Conservation (phyloP, 179 eudicot species). For the Spinacia oleracea region DNA sequence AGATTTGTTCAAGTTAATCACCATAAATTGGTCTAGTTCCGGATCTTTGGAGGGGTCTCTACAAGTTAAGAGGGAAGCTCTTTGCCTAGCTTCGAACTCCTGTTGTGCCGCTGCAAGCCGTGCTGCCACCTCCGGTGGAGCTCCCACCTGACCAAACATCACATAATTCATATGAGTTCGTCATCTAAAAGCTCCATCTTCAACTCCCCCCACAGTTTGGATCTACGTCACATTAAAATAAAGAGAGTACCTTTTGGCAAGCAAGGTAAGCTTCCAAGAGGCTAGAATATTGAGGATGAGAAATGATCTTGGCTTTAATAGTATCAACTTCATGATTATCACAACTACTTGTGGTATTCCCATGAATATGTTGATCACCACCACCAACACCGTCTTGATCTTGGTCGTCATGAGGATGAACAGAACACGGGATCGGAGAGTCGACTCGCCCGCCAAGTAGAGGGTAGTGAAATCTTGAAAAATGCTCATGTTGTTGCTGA, state of each 20-base stretch:
- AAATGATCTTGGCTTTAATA: conserved; percentile 48
- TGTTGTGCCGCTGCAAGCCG: conserved; percentile 61
- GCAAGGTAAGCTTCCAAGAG: conserved; percentile 51
- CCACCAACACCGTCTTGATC: conserved; percentile 19
- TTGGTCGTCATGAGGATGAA: conserved; percentile 18
- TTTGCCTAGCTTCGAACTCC: conserved; percentile 70
- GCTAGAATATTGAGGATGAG: conserved; percentile 49
- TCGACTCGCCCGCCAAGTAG: conserved; percentile 14
- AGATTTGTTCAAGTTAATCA: conserved; percentile 4
- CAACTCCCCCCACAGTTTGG: no score
- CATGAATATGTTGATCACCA: background rate
- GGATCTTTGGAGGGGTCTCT: conserved; percentile 65
- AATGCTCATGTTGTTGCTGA: background rate
- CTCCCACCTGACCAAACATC: conserved; percentile 58
- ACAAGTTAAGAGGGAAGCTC: conserved; percentile 40
- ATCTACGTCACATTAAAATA: no score
- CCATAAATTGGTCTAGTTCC: conserved; percentile 96
- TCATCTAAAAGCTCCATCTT: no score
- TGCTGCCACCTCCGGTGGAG: conserved; percentile 83
- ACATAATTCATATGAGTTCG: background rate
- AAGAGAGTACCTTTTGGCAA: conserved; percentile 46
- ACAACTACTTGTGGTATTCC: conserved; percentile 8
- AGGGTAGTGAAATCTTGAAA: conserved; percentile 32
- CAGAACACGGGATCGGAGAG: conserved; percentile 3
- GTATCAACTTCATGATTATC: conserved; percentile 35